phyloP scores from a whole-genome alignment of 208 protist species.

The Novymonas esmeraldas region DNA sequence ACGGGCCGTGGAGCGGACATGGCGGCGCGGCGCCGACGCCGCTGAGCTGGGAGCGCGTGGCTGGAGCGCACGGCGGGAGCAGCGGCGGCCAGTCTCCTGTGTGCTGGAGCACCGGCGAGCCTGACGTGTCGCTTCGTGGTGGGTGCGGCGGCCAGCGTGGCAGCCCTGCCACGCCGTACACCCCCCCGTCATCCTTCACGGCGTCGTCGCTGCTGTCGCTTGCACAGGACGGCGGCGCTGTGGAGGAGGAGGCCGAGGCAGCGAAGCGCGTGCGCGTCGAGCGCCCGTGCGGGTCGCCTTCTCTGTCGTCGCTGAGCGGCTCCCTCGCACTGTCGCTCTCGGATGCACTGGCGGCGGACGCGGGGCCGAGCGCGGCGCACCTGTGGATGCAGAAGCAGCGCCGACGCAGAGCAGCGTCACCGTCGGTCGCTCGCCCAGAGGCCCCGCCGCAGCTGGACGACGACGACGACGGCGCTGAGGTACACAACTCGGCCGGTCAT shows the following conservation, averaged over 20 bases:
- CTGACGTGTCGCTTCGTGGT: not conserved
- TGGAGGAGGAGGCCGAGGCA: slow-evolving; percentile 27
- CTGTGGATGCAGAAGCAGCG: slow-evolving; percentile 28
- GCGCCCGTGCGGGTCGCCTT: slow-evolving; percentile 15
- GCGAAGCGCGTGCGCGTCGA: slow-evolving; percentile 30
- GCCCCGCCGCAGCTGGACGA: not conserved
- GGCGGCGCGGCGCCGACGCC: slow-evolving; percentile 11
- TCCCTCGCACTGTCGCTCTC: slow-evolving; percentile 19
- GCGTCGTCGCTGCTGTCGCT: not conserved
- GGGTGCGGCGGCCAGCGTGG: too few species aligned
- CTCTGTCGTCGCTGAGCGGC: slow-evolving; percentile 5
- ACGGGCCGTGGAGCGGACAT: slow-evolving; percentile 6
- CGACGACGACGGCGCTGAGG: not conserved
- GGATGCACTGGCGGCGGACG: slow-evolving; percentile 18
- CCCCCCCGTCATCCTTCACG: not conserved
- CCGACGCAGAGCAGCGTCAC: slow-evolving; percentile 30
- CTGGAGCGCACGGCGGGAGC: not conserved
- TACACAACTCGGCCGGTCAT: not conserved
- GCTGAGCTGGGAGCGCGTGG: slow-evolving; percentile 3
- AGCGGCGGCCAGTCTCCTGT: not conserved
- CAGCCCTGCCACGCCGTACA: not conserved
- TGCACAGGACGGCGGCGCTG: slow-evolving; percentile 11
- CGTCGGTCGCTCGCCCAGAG: slow-evolving; percentile 36
- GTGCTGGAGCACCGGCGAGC: slow-evolving; percentile 3
- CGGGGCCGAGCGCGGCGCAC: slow-evolving; percentile 18